Evolutionary conservation across 805 yeast genomes (phyloP).

Genomic region (Jamesozyma gamospora): DNA sequence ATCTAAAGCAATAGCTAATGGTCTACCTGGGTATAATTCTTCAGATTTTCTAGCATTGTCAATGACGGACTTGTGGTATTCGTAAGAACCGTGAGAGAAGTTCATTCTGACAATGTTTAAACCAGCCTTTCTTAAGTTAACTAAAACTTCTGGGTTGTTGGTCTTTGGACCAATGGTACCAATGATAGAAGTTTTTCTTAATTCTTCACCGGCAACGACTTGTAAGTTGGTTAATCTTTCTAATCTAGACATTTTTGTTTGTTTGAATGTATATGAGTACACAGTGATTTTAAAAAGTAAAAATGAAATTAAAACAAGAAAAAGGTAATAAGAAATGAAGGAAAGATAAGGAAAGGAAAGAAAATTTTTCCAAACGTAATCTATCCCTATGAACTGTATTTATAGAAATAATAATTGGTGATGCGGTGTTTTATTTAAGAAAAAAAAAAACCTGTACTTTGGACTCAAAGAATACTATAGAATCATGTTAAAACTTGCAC

Average conservation of each 20-base stretch:
- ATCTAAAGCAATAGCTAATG: conserved; percentile 95
- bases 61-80: conserved; percentile 92
- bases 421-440: not conserved
- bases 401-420: not conserved
- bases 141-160: conserved; percentile 76
- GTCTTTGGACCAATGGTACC: conserved; percentile 99
- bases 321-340: not conserved
- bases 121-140: conserved; percentile 90
- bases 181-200: conserved; percentile 92
- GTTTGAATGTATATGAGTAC: conserved; percentile 1
- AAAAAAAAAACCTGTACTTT: not conserved
- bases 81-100: conserved; percentile 97
- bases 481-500: too few species aligned
- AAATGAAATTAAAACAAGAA: not conserved
- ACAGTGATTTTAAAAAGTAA: not conserved
- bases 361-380: not conserved
- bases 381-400: not conserved
- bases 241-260: conserved; percentile 36
- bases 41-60: conserved; percentile 96
- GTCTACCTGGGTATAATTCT: conserved; percentile 85
- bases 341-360: not conserved
- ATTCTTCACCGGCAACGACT: conserved; percentile 65
- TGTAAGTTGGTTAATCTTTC: conserved; percentile 80
- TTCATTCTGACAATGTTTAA: conserved; percentile 97
- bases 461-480: too few species aligned